phyloP scores from a whole-genome alignment of 2,329 filamentous ascomycete genomes.

The Verticillium isaacii region DNA sequence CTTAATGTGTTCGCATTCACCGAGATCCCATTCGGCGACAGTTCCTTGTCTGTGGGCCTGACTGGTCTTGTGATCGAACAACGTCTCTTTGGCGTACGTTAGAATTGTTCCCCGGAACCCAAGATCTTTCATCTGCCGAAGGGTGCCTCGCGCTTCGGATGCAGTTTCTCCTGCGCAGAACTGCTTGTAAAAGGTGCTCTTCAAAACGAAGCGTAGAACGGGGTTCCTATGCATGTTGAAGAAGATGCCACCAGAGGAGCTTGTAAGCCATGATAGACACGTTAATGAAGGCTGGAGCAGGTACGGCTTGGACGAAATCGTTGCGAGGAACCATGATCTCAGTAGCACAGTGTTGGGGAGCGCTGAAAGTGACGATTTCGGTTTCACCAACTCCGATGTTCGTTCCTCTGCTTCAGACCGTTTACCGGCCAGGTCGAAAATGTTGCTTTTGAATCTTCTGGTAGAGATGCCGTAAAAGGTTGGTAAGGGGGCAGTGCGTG shows the following conservation, averaged over 20 bases:
- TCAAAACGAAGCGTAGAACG: constrained; percentile 39
- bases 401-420: neutral
- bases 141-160: constrained; percentile 36
- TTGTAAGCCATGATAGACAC: neutral
- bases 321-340: neutral
- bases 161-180: constrained; percentile 50
- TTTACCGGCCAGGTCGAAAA: neutral
- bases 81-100: constrained; percentile 43
- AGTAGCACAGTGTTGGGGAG: neutral
- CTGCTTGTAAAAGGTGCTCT: constrained; percentile 47
- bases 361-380: neutral
- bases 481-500: neutral
- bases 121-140: constrained; percentile 35
- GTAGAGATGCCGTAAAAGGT: neutral
- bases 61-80: constrained; percentile 31
- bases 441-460: neutral
- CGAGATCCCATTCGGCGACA: neutral
- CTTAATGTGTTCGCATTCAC: constrained; percentile 24
- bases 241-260: constrained; percentile 6
- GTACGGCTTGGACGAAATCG: neutral
- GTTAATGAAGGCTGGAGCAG: neutral
- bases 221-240: constrained; percentile 45
- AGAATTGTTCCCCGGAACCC: constrained; percentile 52
- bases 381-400: neutral
- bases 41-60: neutral